These are phyloP conservation scores for Colletotrichum orchidophilum DNA, from an alignment of 2,329 filamentous ascomycete species.

Conservation along the genomic window DNA sequence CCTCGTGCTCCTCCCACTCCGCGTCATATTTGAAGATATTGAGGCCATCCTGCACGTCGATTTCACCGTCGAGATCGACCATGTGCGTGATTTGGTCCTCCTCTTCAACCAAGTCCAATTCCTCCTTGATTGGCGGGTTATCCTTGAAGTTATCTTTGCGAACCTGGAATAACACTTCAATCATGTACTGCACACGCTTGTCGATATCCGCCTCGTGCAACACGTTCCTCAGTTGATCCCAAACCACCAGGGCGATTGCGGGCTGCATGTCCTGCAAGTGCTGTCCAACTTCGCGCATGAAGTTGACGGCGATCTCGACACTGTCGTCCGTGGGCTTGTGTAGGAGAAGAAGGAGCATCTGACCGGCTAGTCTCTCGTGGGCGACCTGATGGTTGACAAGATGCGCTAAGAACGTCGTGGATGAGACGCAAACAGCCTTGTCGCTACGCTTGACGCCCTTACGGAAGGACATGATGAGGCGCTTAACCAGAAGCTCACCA, in stretches of 20 bases:
- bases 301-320: slow-evolving; percentile 94
- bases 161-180: slow-evolving; percentile 96
- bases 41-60: slow-evolving; percentile 85
- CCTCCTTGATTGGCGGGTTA: slow-evolving; percentile 88
- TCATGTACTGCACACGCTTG: slow-evolving; percentile 99
- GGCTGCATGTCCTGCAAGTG: slow-evolving; percentile 96
- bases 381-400: slow-evolving; percentile 96
- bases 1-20: slow-evolving; percentile 91
- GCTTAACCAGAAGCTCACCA: slow-evolving; percentile 86
- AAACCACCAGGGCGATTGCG: slow-evolving; percentile 87
- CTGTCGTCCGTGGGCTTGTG: slow-evolving; percentile 97
- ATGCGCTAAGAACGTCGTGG: slow-evolving; percentile 94
- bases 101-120: slow-evolving; percentile 94
- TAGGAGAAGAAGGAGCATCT: slow-evolving; percentile 90
- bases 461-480: slow-evolving; percentile 90
- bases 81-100: slow-evolving; percentile 97
- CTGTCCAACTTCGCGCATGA: slow-evolving; percentile 92
- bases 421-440: slow-evolving; percentile 93
- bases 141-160: slow-evolving; percentile 97
- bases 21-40: slow-evolving; percentile 97
- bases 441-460: slow-evolving; percentile 97
- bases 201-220: slow-evolving; percentile 97
- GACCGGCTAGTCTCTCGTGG: slow-evolving; percentile 90
- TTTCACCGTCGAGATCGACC: slow-evolving; percentile 81
- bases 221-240: slow-evolving; percentile 95